Conservation (phyloP, 176 grass and related monocot genomes). For the Themeda triandra region DNA sequence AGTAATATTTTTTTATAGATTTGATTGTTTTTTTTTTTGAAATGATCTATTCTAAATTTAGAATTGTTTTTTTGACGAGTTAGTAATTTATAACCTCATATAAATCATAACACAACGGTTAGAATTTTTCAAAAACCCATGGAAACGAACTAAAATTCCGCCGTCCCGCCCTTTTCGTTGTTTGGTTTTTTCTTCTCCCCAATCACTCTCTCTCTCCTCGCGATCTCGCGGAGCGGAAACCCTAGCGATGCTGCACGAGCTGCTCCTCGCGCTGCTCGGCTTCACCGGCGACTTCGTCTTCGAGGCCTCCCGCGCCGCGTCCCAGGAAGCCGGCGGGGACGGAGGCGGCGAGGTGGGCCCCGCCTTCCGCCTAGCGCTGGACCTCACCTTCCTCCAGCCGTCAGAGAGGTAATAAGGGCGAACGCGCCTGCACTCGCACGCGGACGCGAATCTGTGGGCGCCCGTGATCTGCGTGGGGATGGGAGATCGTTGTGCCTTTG, state of each 20-base stretch:
- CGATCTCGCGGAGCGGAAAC: slow-evolving; percentile 26
- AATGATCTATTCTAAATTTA: not conserved
- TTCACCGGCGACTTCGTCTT: slow-evolving; percentile 93
- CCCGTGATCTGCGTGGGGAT: slow-evolving; percentile 6
- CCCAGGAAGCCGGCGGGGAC: not conserved
- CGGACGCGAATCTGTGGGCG: slow-evolving; percentile 6
- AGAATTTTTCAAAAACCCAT: not conserved
- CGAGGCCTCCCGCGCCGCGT: slow-evolving; percentile 32
- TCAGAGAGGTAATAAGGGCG: slow-evolving; percentile 73
- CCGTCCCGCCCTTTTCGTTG: slow-evolving; percentile 2
- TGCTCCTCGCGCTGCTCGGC: slow-evolving; percentile 82
- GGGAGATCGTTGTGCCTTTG: slow-evolving; percentile 20
- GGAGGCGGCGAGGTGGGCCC: slow-evolving; percentile 29
- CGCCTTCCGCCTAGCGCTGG: slow-evolving; percentile 79
- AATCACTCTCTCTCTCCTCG: not conserved
- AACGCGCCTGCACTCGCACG: not conserved
- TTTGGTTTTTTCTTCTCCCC: accelerated
- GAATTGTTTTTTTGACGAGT: not conserved
- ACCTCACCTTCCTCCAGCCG: slow-evolving; percentile 85
- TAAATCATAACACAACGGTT: not conserved
- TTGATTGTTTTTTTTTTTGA: not conserved
- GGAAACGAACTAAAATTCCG: not conserved
- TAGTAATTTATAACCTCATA: not conserved
- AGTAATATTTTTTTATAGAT: not conserved
- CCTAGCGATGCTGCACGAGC: slow-evolving; percentile 92